Conservation (phyloP, 139 green algal genomes). For the Chlorella sp. region DNA sequence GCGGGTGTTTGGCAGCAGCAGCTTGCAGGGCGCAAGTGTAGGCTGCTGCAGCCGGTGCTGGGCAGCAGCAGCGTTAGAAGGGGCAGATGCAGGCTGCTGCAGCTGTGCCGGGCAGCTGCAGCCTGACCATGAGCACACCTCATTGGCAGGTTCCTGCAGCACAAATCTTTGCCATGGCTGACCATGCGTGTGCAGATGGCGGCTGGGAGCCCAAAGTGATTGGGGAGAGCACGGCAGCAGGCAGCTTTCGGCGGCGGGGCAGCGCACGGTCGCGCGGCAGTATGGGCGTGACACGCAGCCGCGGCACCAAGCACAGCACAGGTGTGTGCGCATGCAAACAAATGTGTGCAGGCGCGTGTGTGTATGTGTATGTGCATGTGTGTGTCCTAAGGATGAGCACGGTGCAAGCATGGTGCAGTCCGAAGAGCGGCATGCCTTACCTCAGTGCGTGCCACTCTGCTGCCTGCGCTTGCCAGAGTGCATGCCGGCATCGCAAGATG, state of each 20-base stretch:
- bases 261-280: constrained; percentile 17
- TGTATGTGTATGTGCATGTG: too few relatives aligned
- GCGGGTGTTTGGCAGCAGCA: too few relatives aligned
- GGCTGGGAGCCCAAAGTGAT: constrained; percentile 25
- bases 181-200: constrained; percentile 11
- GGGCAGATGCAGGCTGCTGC: neutral
- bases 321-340: neutral
- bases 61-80: too few relatives aligned
- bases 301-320: constrained; percentile 36
- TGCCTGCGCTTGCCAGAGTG: neutral
- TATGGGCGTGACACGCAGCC: neutral
- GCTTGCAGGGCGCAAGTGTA: too few relatives aligned
- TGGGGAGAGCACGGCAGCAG: neutral
- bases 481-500: neutral
- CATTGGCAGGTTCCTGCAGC: neutral
- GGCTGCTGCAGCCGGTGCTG: too few relatives aligned
- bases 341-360: too few relatives aligned
- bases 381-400: too few relatives aligned
- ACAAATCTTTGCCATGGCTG: neutral
- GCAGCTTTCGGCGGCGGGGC: constrained; percentile 1
- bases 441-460: neutral
- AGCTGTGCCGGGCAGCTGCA: neutral
- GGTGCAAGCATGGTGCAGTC: too few relatives aligned
- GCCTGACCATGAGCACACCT: neutral
- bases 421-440: too few relatives aligned